A percentile compares a stretch with the other conserved stretches of the same genome.
These are phyloP conservation scores for Aspergillus haitiensis DNA, from an alignment of 495 filamentous ascomycete species.

Conservation along the genomic window DNA sequence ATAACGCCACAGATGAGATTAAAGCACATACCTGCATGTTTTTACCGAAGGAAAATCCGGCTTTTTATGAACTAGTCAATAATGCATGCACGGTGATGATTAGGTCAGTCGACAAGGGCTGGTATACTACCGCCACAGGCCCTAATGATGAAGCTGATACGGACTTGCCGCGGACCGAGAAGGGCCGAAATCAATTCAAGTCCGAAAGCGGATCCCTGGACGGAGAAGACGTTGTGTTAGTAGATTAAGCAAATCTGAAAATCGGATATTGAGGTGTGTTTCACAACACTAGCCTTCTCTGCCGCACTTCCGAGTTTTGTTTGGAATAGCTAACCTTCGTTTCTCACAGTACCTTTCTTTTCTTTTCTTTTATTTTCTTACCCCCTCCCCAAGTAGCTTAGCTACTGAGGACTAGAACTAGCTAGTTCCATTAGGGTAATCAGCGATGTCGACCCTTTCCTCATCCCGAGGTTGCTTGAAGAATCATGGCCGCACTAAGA, in stretches of 20 bases:
- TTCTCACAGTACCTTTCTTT: background rate
- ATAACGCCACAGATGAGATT: constrained; percentile 74
- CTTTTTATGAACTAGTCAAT: constrained; percentile 66
- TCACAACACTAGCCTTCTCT: background rate
- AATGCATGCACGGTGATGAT: constrained; percentile 62
- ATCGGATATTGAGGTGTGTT: background rate
- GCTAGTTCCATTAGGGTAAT: too few relatives aligned
- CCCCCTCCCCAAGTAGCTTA: background rate
- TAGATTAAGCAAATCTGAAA: constrained; percentile 28
- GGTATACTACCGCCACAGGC: constrained; percentile 38
- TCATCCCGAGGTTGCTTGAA: too few relatives aligned
- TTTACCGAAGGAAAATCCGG: constrained; percentile 73
- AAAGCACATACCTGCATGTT: constrained; percentile 91
- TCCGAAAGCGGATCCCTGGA: constrained; percentile 36
- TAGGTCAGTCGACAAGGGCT: constrained; percentile 47
- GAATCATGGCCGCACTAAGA: too few relatives aligned
- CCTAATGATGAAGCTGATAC: constrained; percentile 25
- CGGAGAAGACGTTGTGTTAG: constrained; percentile 41
- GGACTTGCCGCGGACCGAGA: constrained; percentile 19
- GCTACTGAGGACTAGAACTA: too few relatives aligned
- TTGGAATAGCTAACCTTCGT: background rate
- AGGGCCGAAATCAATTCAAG: constrained; percentile 13
- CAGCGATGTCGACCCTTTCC: too few relatives aligned
- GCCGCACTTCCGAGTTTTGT: background rate
- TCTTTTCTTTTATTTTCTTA: background rate